phyloP scores from a whole-genome alignment of 768 basidiomycete genomes.

The Phaeotremella skinneri region DNA sequence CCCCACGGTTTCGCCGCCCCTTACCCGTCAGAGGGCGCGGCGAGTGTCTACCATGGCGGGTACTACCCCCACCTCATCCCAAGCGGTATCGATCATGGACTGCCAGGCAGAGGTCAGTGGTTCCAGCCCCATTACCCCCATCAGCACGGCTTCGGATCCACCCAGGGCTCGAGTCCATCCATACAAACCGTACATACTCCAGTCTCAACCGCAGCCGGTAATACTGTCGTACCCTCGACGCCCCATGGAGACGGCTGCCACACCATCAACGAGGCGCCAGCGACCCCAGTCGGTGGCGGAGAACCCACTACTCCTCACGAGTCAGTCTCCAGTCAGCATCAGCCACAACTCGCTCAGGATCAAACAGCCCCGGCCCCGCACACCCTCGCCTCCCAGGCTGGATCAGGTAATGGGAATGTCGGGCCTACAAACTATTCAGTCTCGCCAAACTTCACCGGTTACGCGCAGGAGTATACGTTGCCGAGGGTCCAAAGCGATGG shows the following conservation, averaged over 20 bases:
- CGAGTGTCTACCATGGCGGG: conserved; percentile 33
- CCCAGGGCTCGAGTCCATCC: background rate
- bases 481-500: conserved; percentile 29
- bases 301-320: background rate
- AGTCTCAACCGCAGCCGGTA: background rate
- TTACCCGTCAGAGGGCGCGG: conserved; percentile 43
- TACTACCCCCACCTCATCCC: conserved; percentile 9
- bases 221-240: background rate
- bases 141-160: background rate
- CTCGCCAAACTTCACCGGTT: conserved; percentile 2
- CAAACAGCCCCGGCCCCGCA: background rate
- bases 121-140: conserved; percentile 13
- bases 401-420: background rate
- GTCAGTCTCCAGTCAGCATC: background rate
- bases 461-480: conserved; percentile 21
- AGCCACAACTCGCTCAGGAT: background rate
- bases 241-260: background rate
- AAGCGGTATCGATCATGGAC: background rate
- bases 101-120: background rate
- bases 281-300: background rate
- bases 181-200: conserved; percentile 2
- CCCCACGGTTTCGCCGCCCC: conserved; percentile 46
- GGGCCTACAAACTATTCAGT: background rate
- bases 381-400: conserved; percentile 10
- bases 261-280: background rate